Evolutionary conservation across 1,139 yeast genomes (phyloP).

Genomic region (Diutina siamensis): DNA sequence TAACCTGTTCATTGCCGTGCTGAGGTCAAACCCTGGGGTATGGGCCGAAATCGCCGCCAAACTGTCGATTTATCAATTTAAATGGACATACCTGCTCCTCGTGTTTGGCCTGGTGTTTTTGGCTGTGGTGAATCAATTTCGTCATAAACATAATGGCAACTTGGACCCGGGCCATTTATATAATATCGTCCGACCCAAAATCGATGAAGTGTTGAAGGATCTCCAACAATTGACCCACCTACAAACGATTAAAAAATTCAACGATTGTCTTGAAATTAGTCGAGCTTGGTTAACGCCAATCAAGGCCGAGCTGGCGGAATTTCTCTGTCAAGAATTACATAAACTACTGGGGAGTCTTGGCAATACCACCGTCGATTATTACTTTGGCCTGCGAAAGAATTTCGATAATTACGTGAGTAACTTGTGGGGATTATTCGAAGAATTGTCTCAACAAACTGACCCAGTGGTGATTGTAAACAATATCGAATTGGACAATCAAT

Average conservation of each 20-base stretch:
- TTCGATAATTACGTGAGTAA: slow-evolving; percentile 17
- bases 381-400: slow-evolving; percentile 21
- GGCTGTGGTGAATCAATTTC: slow-evolving; percentile 13
- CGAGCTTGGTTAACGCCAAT: not conserved
- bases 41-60: slow-evolving; percentile 9
- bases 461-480: not conserved
- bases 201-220: not conserved
- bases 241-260: not conserved
- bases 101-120: slow-evolving; percentile 18
- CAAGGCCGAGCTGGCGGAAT: slow-evolving; percentile 1
- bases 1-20: slow-evolving; percentile 15
- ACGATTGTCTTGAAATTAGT: not conserved
- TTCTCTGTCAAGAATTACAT: slow-evolving; percentile 4
- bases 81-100: slow-evolving; percentile 14
- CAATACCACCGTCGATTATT: slow-evolving; percentile 9
- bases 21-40: slow-evolving; percentile 10
- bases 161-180: slow-evolving; percentile 10
- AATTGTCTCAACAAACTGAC: slow-evolving; percentile 9
- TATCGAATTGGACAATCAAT: not conserved
- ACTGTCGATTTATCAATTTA: slow-evolving; percentile 11
- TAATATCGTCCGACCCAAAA: not conserved
- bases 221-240: not conserved
- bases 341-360: too few species aligned
- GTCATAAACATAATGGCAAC: slow-evolving; percentile 1
- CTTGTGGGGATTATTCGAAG: slow-evolving; percentile 19